These are phyloP conservation scores for Ochromonas danica DNA, from an alignment of 108 stramenopile genomes.

Conservation along the genomic window DNA sequence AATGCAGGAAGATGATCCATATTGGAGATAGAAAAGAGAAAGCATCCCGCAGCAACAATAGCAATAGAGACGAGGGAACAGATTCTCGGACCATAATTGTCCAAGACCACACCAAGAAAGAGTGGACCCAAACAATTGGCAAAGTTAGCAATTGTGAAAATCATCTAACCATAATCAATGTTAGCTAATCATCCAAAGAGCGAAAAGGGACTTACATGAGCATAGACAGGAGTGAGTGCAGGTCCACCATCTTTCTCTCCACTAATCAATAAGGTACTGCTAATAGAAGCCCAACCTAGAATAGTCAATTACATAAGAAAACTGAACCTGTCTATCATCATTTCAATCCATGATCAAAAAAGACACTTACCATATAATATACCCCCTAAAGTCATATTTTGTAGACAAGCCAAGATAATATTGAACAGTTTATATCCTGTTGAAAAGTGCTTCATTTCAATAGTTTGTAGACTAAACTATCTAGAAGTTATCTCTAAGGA, in stretches of 20 bases:
- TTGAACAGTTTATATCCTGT: background rate
- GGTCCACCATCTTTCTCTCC: constrained; percentile 2
- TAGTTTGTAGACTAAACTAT: background rate
- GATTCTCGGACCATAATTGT: constrained; percentile 33
- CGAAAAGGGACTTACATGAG: background rate
- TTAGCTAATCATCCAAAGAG: background rate
- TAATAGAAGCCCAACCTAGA: constrained; percentile 43
- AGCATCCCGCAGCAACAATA: background rate
- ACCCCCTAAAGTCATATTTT: constrained; percentile 19
- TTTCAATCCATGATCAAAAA: constrained; percentile 12
- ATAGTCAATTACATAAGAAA: background rate
- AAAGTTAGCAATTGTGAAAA: constrained; percentile 34
- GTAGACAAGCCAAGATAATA: constrained; percentile 21
- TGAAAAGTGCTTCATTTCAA: background rate
- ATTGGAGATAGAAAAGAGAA: constrained; percentile 33
- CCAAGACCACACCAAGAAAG: constrained; percentile 32
- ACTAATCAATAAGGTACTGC: constrained; percentile 36
- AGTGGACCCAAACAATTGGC: constrained; percentile 34
- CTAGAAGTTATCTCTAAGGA: too few species aligned
- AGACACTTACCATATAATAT: constrained; percentile 1
- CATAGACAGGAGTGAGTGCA: background rate
- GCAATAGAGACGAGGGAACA: constrained; percentile 5
- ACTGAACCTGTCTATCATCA: background rate
- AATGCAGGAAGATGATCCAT: background rate
- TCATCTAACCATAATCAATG: background rate